Percentiles rank a stretch among this genome's conserved stretches.
Conservation (phyloP, 2,329 filamentous ascomycete genomes). For the Helotiales sp. region DNA sequence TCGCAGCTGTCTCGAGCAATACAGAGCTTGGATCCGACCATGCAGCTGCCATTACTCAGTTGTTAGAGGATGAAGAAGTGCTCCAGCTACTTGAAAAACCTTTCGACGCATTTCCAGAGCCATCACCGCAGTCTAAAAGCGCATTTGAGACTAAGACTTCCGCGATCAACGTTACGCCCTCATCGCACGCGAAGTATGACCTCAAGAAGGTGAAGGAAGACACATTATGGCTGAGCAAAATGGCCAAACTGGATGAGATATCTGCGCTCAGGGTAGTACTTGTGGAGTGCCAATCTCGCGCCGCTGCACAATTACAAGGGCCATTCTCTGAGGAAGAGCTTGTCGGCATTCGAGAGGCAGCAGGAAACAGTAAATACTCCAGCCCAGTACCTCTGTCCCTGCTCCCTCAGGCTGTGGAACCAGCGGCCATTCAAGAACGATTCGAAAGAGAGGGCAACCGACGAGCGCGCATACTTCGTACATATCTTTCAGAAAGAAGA, state of each 20-base stretch:
- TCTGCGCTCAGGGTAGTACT: conserved; percentile 78
- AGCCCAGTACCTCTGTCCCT: conserved; percentile 50
- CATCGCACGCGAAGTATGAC: conserved; percentile 65
- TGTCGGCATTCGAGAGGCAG: conserved; percentile 72
- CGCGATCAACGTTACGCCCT: conserved; percentile 78
- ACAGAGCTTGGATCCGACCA: conserved; percentile 57
- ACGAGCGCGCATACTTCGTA: conserved; percentile 65
- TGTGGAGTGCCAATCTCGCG: conserved; percentile 79
- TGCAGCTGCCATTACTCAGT: conserved; percentile 58
- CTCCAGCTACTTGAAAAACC: conserved; percentile 68
- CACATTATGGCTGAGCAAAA: conserved; percentile 80
- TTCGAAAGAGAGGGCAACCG: conserved; percentile 65
- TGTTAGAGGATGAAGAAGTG: conserved; percentile 71
- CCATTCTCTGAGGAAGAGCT: conserved; percentile 77
- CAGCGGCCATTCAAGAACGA: conserved; percentile 49
- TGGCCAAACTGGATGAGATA: conserved; percentile 76
- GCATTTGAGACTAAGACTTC: conserved; percentile 83
- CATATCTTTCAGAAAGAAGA: conserved; percentile 71
- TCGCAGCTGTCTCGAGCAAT: conserved; percentile 54
- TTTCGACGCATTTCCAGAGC: conserved; percentile 63
- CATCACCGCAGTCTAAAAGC: conserved; percentile 63
- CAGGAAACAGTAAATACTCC: conserved; percentile 63
- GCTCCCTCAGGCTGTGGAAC: conserved; percentile 35
- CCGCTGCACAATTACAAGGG: conserved; percentile 69
- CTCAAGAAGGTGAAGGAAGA: conserved; percentile 82